These are phyloP conservation scores for Cardiosporidium cionae DNA, from an alignment of 169 alveolate genomes.

Conservation along the genomic window DNA sequence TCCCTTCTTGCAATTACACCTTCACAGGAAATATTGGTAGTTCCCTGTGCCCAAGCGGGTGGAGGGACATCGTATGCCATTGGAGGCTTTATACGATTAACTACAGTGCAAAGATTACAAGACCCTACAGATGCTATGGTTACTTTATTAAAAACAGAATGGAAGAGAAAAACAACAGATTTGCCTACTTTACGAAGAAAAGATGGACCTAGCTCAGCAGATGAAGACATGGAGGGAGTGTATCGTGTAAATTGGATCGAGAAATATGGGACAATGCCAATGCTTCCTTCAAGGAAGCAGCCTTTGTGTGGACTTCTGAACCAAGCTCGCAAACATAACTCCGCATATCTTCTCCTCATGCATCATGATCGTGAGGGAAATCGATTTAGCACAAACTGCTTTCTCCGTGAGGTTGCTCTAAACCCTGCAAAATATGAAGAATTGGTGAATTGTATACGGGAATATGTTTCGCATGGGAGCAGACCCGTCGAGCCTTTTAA, in stretches of 20 bases:
- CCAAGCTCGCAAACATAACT: constrained; percentile 1
- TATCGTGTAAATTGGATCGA: constrained; percentile 13
- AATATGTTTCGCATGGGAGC: constrained; percentile 23
- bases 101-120: not conserved
- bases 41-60: constrained; percentile 16
- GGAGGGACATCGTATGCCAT: constrained; percentile 29
- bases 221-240: not conserved
- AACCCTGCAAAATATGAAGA: constrained; percentile 19
- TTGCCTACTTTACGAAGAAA: too few relatives aligned
- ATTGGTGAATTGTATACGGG: constrained; percentile 6
- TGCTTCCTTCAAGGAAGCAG: constrained; percentile 32
- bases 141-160: not conserved
- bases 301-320: constrained; percentile 26
- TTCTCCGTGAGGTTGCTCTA: constrained; percentile 22
- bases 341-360: too few relatives aligned
- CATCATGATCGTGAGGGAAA: not conserved
- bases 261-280: constrained; percentile 25
- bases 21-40: not conserved
- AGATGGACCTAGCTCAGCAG: too few relatives aligned
- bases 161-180: not conserved
- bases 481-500: constrained; percentile 23
- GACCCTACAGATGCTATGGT: too few relatives aligned
- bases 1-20: not conserved
- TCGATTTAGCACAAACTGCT: too few relatives aligned
- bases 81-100: constrained; percentile 13